These are phyloP conservation scores for Inga leiocalycina DNA, from an alignment of 306 rosid species.

Conservation along the genomic window DNA sequence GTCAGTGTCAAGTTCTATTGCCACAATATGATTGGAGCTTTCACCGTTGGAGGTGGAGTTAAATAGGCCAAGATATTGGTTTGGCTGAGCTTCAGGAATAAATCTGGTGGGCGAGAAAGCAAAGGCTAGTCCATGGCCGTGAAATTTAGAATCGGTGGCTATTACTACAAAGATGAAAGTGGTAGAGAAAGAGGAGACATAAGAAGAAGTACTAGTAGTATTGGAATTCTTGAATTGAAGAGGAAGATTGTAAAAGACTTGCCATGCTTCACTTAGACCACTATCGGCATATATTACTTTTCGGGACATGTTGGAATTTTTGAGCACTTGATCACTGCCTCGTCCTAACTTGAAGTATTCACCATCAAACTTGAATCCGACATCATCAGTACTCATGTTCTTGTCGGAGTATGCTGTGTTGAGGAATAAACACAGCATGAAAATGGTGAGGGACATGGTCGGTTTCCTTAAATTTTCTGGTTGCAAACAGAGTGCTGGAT, in stretches of 20 bases:
- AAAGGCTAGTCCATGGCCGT: not conserved
- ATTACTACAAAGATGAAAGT: too few relatives aligned
- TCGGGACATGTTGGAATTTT: not conserved
- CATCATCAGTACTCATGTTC: not conserved
- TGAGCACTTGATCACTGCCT: not conserved
- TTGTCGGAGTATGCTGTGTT: not conserved
- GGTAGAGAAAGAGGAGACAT: too few relatives aligned
- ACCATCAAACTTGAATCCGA: not conserved
- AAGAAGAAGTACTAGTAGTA: too few relatives aligned
- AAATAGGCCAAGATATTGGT: not conserved
- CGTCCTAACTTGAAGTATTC: not conserved
- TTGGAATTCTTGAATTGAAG: too few relatives aligned
- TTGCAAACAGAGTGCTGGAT: not conserved
- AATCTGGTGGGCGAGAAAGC: not conserved
- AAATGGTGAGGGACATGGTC: not conserved
- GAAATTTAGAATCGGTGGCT: too few relatives aligned
- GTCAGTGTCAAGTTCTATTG: not conserved
- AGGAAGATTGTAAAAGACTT: too few relatives aligned
- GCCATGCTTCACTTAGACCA: not conserved
- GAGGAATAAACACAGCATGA: not conserved
- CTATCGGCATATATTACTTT: not conserved
- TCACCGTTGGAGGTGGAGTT: not conserved
- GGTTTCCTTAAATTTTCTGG: not conserved
- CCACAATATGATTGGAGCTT: not conserved
- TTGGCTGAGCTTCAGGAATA: not conserved